Base-by-base conservation (phyloP, 2,329 filamentous ascomycete genomes). In the Colletotrichum gigasporum region DNA sequence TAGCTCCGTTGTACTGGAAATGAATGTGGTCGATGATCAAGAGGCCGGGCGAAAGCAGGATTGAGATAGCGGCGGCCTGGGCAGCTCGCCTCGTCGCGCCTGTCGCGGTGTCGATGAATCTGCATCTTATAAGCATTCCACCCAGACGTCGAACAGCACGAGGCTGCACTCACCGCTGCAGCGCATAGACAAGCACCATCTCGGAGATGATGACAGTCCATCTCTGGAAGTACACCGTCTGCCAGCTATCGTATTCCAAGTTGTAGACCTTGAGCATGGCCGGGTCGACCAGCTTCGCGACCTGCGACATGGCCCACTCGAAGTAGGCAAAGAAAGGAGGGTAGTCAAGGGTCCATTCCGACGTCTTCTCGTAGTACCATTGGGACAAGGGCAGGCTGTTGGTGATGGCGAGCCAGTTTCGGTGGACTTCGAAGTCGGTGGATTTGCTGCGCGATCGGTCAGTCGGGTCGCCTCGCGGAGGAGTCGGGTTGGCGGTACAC, bases 271-370 rank as follows among this genome's bases (percentile, higher is more conserved):
- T 83, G 58, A 98, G 83, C 91, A 99, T 96, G 63, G 84, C 87
- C 22, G 92, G 88, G 74, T 99, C 94, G 67, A 88, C 85, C 74
- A 92, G 87, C 68, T 83, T 87, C 24, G 94, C 96, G 62, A 89
- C 82, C 72, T 96, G 92, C 47, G 95, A 96, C 71, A 99, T 85
- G 44, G 89, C 76, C 93, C 93, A 98, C 84, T 99, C 96, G 80
- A 98, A 97, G 76, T 92, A 94, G 70, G 96, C 96, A 75, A 99
- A 99, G 80, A 98, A 97, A 7, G 96, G 96, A 30, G 96, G 96
- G 76, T 99, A 99, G 81, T 99, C 96, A 73, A 99, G 90, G 0
- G 96, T 99, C 96, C 96, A 99, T 93, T 98, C 93, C 63, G 96
- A 99, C 2, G 94, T 97, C 80, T 94, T 91, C 84, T 99, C 96